phyloP scores from a whole-genome alignment of 441 rosid genomes.

The Jatropha podagrica region DNA sequence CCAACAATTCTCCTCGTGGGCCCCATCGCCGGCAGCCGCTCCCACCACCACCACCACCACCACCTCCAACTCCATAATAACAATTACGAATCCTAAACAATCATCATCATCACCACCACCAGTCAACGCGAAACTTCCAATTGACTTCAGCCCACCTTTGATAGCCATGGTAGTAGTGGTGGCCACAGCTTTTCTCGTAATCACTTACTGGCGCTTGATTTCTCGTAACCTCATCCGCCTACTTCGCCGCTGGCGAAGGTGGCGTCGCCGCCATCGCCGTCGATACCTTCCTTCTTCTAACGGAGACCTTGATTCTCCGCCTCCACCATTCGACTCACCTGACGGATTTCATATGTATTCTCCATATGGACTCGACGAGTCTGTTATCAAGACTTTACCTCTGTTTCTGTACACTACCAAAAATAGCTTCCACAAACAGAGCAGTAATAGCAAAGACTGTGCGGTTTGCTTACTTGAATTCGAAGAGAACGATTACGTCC shows the following conservation, averaged over 20 bases:
- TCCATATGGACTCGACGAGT: constrained; percentile 57
- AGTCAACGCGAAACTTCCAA: constrained; percentile 33
- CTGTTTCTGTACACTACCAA: constrained; percentile 48
- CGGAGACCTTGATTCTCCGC: constrained; percentile 54
- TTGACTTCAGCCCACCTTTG: constrained; percentile 80
- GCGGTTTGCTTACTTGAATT: constrained; percentile 84
- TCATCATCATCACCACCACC: constrained; percentile 18
- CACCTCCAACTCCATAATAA: neutral
- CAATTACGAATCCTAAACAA: constrained; percentile 14
- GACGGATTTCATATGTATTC: constrained; percentile 69
- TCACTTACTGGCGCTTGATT: constrained; percentile 76
- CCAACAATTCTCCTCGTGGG: constrained; percentile 20
- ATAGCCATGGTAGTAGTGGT: constrained; percentile 91
- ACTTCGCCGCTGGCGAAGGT: constrained; percentile 47
- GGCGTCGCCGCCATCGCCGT: constrained; percentile 42
- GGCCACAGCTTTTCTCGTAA: constrained; percentile 69
- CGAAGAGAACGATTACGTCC: constrained; percentile 71
- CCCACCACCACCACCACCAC: constrained; percentile 19
- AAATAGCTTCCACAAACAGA: constrained; percentile 21
- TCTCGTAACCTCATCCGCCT: constrained; percentile 61
- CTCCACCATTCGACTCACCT: constrained; percentile 46
- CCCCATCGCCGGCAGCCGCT: constrained; percentile 29
- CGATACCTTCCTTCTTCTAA: constrained; percentile 49
- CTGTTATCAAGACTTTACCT: constrained; percentile 67
- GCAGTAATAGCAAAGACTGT: constrained; percentile 46